These are phyloP conservation scores for Argentina anserina DNA, from an alignment of 306 rosid species.

Conservation along the genomic window DNA sequence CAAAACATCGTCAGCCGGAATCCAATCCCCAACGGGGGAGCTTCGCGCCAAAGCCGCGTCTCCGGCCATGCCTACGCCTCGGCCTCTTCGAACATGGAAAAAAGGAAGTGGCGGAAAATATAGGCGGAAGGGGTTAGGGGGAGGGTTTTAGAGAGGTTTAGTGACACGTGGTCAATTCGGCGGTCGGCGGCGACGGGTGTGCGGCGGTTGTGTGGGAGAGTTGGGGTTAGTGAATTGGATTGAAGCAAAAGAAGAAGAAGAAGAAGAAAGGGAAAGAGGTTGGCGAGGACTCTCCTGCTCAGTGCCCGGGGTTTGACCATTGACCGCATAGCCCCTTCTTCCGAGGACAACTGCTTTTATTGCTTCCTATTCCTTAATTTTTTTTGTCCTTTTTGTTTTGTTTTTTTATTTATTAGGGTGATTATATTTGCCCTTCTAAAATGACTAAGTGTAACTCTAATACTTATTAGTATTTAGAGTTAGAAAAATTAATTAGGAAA, in stretches of 20 bases:
- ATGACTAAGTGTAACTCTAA: too few species aligned
- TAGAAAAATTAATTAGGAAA: too few species aligned
- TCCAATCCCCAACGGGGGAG: constrained; percentile 39
- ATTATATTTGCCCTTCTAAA: too few species aligned
- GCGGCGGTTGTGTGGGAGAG: neutral
- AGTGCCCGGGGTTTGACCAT: constrained; percentile 14
- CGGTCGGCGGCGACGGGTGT: neutral
- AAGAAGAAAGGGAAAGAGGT: too few species aligned
- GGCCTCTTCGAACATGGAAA: neutral
- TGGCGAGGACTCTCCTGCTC: constrained; percentile 3
- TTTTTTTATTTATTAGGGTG: too few species aligned
- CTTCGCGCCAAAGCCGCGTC: neutral
- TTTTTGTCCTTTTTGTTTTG: neutral
- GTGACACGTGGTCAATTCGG: neutral
- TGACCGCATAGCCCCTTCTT: neutral
- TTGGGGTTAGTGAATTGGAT: neutral
- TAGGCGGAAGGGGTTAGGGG: neutral
- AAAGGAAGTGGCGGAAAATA: neutral
- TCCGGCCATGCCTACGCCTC: neutral
- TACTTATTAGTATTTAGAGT: too few species aligned
- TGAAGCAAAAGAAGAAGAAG: neutral
- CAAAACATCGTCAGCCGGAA: constrained; percentile 73
- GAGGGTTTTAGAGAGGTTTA: neutral
- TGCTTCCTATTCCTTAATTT: neutral
- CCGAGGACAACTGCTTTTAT: neutral